Conservation (phyloP, 176 grass and related monocot species). For the Panicum miliaceum region DNA sequence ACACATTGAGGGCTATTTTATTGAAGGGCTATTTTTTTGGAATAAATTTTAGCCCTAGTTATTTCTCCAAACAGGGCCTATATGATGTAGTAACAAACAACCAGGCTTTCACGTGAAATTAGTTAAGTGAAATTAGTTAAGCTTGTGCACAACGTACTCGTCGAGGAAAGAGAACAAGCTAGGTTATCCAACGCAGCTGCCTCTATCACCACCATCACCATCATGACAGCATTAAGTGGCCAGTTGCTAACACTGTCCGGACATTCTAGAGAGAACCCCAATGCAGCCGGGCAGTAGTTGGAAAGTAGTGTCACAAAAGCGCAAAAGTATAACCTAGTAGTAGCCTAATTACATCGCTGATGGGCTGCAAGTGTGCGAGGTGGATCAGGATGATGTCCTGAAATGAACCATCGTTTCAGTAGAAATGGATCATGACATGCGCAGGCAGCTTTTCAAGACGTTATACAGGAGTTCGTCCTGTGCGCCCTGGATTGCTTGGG, state of each 20-base stretch:
- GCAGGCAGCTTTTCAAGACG: conserved; percentile 18
- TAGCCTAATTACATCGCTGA: background rate
- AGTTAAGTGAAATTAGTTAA: too few species aligned
- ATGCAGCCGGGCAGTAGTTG: conserved; percentile 19
- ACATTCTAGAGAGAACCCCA: background rate
- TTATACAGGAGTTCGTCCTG: background rate
- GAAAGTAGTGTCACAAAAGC: conserved; percentile 11
- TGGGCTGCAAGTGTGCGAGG: background rate
- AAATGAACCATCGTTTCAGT: background rate
- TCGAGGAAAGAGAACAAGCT: too few species aligned
- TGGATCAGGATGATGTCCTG: conserved; percentile 12
- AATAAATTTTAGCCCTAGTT: too few species aligned
- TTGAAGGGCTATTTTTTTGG: too few species aligned
- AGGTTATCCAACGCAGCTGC: too few species aligned
- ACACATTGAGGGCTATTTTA: too few species aligned
- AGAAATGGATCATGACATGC: background rate
- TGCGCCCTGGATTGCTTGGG: background rate
- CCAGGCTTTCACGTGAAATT: too few species aligned
- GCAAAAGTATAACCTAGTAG: background rate
- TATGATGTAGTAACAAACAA: too few species aligned
- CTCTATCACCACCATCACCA: background rate
- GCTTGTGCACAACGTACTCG: too few species aligned
- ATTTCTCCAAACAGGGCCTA: too few species aligned
- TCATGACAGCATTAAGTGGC: conserved; percentile 1
- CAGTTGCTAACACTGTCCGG: background rate